Percentiles rank a stretch among this genome's conserved stretches.
These are phyloP conservation scores for Rehmannia glutinosa DNA, from an alignment of 257 asterid species.

Conservation along the genomic window DNA sequence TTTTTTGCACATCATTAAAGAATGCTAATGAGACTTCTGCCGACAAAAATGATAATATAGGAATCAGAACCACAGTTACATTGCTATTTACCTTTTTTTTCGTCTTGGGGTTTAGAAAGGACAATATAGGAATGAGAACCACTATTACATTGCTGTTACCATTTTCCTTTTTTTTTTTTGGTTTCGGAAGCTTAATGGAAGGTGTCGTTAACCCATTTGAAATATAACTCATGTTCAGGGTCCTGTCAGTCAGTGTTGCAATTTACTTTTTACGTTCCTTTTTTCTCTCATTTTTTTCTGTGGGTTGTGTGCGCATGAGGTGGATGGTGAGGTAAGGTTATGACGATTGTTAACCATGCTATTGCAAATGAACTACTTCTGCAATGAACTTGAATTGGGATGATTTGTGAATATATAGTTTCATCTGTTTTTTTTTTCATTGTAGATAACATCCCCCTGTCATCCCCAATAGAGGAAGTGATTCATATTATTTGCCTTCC, in stretches of 20 bases:
- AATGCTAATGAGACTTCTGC: background rate
- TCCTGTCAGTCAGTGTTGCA: background rate
- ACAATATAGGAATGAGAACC: background rate
- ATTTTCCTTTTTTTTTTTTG: background rate
- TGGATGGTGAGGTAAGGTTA: background rate
- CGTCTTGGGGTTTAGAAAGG: background rate
- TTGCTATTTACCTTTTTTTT: background rate
- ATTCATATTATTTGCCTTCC: background rate
- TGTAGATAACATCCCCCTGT: background rate
- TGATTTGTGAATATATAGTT: background rate
- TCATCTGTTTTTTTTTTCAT: background rate
- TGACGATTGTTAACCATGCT: background rate
- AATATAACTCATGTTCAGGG: background rate
- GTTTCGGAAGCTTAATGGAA: background rate
- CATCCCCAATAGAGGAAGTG: background rate
- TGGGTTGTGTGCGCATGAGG: background rate
- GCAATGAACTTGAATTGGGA: background rate
- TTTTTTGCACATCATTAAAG: background rate
- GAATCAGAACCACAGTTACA: background rate
- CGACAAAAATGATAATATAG: background rate
- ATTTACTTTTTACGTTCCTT: too few species aligned
- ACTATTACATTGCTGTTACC: background rate
- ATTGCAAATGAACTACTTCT: background rate
- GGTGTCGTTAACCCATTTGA: background rate
- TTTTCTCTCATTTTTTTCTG: background rate